Conservation (phyloP, 1,139 yeast genomes). For the Kazachstania sp. region DNA sequence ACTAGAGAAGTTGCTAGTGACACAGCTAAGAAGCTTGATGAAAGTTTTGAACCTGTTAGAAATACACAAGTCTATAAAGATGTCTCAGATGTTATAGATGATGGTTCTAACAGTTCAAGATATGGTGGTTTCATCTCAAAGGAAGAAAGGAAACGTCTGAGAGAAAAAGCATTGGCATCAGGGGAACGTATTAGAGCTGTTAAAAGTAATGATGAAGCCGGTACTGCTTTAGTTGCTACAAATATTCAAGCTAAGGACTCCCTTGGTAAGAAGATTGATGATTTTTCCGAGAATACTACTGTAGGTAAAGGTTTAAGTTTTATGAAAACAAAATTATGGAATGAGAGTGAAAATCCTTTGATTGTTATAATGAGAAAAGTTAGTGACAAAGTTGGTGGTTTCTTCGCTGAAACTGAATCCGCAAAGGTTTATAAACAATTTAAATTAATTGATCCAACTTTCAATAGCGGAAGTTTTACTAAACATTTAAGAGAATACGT, state of each 20-base stretch:
- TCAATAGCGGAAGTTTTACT: slow-evolving; percentile 71
- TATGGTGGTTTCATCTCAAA: slow-evolving; percentile 91
- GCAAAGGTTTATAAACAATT: slow-evolving; percentile 84
- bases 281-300: slow-evolving; percentile 58
- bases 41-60: slow-evolving; percentile 89
- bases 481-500: slow-evolving; percentile 84
- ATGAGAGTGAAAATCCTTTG: slow-evolving; percentile 91
- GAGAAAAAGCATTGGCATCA: slow-evolving; percentile 57
- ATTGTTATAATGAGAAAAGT: slow-evolving; percentile 74
- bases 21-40: slow-evolving; percentile 71
- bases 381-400: slow-evolving; percentile 70
- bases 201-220: slow-evolving; percentile 78
- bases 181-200: slow-evolving; percentile 60
- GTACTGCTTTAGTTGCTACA: slow-evolving; percentile 73
- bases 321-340: slow-evolving; percentile 66
- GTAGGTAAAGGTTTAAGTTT: slow-evolving; percentile 59
- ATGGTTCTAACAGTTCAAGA: slow-evolving; percentile 73
- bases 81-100: slow-evolving; percentile 82
- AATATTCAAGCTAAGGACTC: slow-evolving; percentile 68
- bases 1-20: slow-evolving; percentile 74
- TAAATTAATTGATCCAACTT: slow-evolving; percentile 83
- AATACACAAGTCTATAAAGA: slow-evolving; percentile 84
- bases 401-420: slow-evolving; percentile 93
- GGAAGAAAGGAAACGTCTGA: slow-evolving; percentile 69
- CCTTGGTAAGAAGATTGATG: slow-evolving; percentile 60